Evolutionary conservation across 192 early-diverging fungal genomes (phyloP).

Genomic region (Linnemannia elongata): DNA sequence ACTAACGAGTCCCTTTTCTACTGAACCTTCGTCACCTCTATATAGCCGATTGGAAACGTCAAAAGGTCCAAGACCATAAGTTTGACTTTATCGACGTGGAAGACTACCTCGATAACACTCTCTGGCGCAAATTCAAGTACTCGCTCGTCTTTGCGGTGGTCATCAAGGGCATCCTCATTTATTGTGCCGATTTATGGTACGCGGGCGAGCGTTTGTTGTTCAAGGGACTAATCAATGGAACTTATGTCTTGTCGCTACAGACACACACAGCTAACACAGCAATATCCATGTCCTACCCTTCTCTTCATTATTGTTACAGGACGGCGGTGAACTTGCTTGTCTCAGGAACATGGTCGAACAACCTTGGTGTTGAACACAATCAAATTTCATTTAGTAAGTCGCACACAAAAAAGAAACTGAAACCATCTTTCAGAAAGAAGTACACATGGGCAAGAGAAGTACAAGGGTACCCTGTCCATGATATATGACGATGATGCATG

Average conservation of each 20-base stretch:
- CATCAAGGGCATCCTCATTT: conserved; percentile 81
- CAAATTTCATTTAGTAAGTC: background rate
- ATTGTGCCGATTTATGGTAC: conserved; percentile 84
- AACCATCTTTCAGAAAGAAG: background rate
- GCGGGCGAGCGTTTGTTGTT: background rate
- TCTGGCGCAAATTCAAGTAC: conserved; percentile 64
- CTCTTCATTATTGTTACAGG: conserved; percentile 1
- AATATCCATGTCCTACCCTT: background rate
- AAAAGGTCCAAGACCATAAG: conserved; percentile 85
- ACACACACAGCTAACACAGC: background rate
- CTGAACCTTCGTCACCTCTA: background rate
- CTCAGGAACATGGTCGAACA: conserved; percentile 27
- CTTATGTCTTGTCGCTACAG: background rate
- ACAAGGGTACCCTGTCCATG: background rate
- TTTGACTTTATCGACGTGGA: conserved; percentile 90
- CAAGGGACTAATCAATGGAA: background rate
- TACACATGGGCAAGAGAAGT: background rate
- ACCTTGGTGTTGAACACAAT: conserved; percentile 12
- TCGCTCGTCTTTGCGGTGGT: conserved; percentile 73
- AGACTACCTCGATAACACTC: conserved; percentile 69
- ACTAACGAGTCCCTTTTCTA: background rate
- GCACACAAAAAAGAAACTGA: background rate
- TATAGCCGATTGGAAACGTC: conserved; percentile 82
- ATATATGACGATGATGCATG: background rate
- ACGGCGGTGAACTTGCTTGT: conserved; percentile 53